These are phyloP conservation scores for Colletotrichum tropicicola DNA, from an alignment of 2,329 filamentous ascomycete genomes.

Conservation along the genomic window DNA sequence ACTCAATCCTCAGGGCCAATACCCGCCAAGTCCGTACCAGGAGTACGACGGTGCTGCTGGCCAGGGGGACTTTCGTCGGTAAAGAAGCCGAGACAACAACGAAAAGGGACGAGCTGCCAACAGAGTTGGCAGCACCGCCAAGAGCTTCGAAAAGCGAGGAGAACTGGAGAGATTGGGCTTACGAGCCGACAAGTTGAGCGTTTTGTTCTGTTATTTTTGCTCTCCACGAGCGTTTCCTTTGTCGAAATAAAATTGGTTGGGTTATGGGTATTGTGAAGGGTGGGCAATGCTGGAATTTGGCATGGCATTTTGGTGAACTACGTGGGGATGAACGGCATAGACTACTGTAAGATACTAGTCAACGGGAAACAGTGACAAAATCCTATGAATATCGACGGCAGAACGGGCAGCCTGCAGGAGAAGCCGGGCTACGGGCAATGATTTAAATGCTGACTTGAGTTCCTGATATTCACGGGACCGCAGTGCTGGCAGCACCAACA, in stretches of 20 bases:
- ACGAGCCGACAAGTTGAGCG: background rate
- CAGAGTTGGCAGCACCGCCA: background rate
- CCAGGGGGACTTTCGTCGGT: conserved; percentile 1
- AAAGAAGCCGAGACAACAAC: background rate
- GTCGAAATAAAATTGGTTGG: background rate
- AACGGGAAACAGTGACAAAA: too few relatives aligned
- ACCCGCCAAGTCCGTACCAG: background rate
- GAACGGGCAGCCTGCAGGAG: too few relatives aligned
- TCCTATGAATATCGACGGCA: too few relatives aligned
- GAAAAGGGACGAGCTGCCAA: background rate
- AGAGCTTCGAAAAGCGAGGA: background rate
- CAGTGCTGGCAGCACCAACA: too few relatives aligned
- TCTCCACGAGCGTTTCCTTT: background rate
- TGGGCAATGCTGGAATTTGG: too few relatives aligned
- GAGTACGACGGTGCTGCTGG: background rate
- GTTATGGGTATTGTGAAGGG: too few relatives aligned
- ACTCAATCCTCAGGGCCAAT: background rate
- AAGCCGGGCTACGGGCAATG: too few relatives aligned
- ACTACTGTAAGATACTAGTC: too few relatives aligned
- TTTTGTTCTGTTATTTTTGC: background rate
- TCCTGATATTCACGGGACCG: too few relatives aligned
- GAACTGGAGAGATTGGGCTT: conserved; percentile 12
- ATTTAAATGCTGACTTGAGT: too few relatives aligned
- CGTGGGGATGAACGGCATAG: too few relatives aligned
- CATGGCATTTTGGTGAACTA: too few relatives aligned